Conservation (phyloP, 2,329 filamentous ascomycete species). For the Sarocladiaceae sp. region DNA sequence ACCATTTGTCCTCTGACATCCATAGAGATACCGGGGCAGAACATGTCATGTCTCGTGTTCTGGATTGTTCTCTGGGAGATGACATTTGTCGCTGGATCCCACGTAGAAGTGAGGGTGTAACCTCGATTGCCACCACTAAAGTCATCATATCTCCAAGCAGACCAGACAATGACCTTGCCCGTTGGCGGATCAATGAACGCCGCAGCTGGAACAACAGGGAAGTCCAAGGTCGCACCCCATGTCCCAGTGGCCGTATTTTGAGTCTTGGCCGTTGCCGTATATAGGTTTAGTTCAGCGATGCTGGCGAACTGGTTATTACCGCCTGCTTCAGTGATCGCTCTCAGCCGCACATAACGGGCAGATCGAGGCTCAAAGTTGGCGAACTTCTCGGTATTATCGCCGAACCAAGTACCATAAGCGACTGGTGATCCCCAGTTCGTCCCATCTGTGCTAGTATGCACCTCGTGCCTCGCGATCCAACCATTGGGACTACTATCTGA, state of each 20-base stretch:
- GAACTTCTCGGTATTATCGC: slow-evolving; percentile 23
- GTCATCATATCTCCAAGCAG: slow-evolving; percentile 13
- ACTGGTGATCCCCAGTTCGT: slow-evolving; percentile 21
- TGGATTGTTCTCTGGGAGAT: slow-evolving; percentile 26
- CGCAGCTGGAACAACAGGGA: slow-evolving; percentile 31
- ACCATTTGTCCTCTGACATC: slow-evolving; percentile 44
- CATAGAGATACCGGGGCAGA: slow-evolving; percentile 51
- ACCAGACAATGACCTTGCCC: slow-evolving; percentile 23
- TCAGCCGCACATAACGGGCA: slow-evolving; percentile 25
- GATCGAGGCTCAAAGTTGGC: slow-evolving; percentile 27
- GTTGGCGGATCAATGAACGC: slow-evolving; percentile 21
- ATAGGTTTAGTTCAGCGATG: slow-evolving; percentile 27
- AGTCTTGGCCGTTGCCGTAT: slow-evolving; percentile 18
- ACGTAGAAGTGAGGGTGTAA: slow-evolving; percentile 8
- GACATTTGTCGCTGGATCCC: slow-evolving; percentile 14
- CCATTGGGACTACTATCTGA: slow-evolving; percentile 22
- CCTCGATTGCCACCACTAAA: background rate
- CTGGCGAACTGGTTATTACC: slow-evolving; percentile 25
- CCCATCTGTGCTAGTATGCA: slow-evolving; percentile 24
- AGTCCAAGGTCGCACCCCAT: slow-evolving; percentile 30
- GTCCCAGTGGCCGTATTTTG: slow-evolving; percentile 20
- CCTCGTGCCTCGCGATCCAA: slow-evolving; percentile 23
- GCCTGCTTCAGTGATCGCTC: slow-evolving; percentile 22
- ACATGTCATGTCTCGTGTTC: slow-evolving; percentile 50
- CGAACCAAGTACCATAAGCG: slow-evolving; percentile 23